Percentiles rank a stretch among this genome's conserved stretches.
phyloP scores from a whole-genome alignment of 108 stramenopile species.

The Stephanodiscus triporus region DNA sequence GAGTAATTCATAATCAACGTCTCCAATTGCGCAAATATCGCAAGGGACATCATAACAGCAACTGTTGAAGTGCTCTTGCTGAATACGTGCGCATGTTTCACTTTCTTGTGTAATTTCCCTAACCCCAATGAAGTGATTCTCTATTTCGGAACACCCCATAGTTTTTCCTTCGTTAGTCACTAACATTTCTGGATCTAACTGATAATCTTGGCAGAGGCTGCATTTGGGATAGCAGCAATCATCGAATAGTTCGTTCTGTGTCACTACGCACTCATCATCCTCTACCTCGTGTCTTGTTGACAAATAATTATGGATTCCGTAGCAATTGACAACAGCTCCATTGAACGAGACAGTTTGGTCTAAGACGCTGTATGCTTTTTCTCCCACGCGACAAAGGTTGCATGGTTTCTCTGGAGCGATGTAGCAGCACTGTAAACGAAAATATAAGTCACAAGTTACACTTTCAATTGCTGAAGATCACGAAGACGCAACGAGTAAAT shows the following conservation, averaged over 20 bases:
- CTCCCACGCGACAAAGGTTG: slow-evolving; percentile 40
- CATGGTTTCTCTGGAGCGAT: slow-evolving; percentile 36
- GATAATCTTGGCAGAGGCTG: slow-evolving; percentile 40
- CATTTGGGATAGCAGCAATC: slow-evolving; percentile 48
- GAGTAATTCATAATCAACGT: slow-evolving; percentile 35
- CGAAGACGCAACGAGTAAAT: not conserved
- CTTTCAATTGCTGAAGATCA: not conserved
- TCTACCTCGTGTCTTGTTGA: slow-evolving; percentile 40
- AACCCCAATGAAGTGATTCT: slow-evolving; percentile 32
- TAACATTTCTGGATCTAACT: slow-evolving; percentile 36
- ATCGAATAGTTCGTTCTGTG: slow-evolving; percentile 42
- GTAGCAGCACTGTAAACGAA: slow-evolving; percentile 40
- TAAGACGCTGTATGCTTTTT: slow-evolving; percentile 32
- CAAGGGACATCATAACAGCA: slow-evolving; percentile 52
- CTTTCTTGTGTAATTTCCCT: slow-evolving; percentile 46
- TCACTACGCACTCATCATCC: slow-evolving; percentile 28
- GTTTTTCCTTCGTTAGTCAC: slow-evolving; percentile 32
- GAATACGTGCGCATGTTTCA: slow-evolving; percentile 35
- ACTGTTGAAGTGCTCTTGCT: slow-evolving; percentile 40
- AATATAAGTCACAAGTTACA: not conserved
- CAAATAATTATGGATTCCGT: slow-evolving; percentile 39
- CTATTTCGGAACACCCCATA: slow-evolving; percentile 44
- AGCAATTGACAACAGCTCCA: slow-evolving; percentile 43
- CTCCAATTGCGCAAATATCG: slow-evolving; percentile 27
- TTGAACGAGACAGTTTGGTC: slow-evolving; percentile 39